Evolutionary conservation across 1,139 yeast species (phyloP), one percentile per base, ranked within the genome.

Genomic region (Arxiozyma heterogenica): DNA sequence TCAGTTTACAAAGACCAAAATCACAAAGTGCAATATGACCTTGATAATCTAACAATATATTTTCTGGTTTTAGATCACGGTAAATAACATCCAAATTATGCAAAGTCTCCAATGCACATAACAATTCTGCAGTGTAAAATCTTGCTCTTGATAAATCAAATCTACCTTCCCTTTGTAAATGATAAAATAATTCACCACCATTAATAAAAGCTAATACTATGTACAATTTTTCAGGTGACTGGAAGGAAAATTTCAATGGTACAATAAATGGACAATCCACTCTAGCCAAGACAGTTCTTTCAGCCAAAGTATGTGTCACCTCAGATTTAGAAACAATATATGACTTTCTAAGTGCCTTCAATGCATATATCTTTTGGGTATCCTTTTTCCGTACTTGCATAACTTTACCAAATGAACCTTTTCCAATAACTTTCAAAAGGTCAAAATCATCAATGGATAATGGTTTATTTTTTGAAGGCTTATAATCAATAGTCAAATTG

Each of bases 11-110:
- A 53, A 93, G 77, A 4, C 98, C 98, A 70, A 93, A 93, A 73
- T 93, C 98, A 74, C 98, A 93, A 58, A 93, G 75, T 1, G 98
- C 97, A 68, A 93, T 93, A 70, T 93, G 98, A 2, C 98, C 98
- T 64, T 93, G 95, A 71, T 90, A 90, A 69, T 93, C 98, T 54
- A 93, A 73, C 63, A 93, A 73, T 59, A 93, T 93, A 70, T 93
- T 93, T 67, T 93, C 98, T 1, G 98, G 98, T 71, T 93, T 93
- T 65, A 93, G 76, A 71, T 93, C 98, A 64, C 98, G 80, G 72
- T 93, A 93, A 65, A 93, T 90, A 57, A 93, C 95, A 69, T 91
- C 87, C 75, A 87, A 79, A 50, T 84, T 89, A 68, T 93, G 98
- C 57, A 93, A 74, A 60, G 94, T 86, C 69, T 93, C 98, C 60